Evolutionary conservation across 331 rosid genomes (phyloP), one percentile per base, ranked within the genome.

Genomic region (Ulmus americana): DNA sequence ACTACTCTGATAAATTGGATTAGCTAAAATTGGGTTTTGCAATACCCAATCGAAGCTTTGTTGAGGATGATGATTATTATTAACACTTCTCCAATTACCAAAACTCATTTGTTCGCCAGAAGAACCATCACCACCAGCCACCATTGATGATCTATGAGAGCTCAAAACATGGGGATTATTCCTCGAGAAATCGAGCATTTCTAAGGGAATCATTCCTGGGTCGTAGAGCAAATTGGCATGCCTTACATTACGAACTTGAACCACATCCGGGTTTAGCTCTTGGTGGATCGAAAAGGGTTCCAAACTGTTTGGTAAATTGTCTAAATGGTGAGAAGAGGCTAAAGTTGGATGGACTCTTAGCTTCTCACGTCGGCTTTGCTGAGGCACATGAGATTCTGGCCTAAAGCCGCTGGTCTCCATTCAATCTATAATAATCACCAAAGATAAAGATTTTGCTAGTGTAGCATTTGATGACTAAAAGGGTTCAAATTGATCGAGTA

Each of bases 281-380:
- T 49, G 77, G 55, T 80, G 83, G 28, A 18, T 35, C 0, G 78
- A 69, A 45, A 79, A 41, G 35, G 72, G 80, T n/a, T 79, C 79
- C 9, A 74, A 50, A 64, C 73, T 69, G 69, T 71, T 67, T 1
- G 84, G 75, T 10, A 67, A 74, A 62, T 71, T 81, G 16, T 76
- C 76, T 39, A 45, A 69, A 51, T 72, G 81, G 49, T 71, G 83
- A 11, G 72, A 77, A 28, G 72, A 12, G 2, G 39, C 7, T n/a
- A 57, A 20, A 13, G 38, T 41, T 48, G 77, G 91, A 22, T 78
- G 86, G 48, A 82, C 83, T 80, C 99, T 80, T 67, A 94, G 61
- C 75, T 85, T 94, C 9, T 87, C 90, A 1, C 97, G 95, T 84
- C 99, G 83, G 59, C 86, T 85, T 85, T 90, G 95, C 52, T 94